Evolutionary conservation across 495 filamentous ascomycete genomes (phyloP).

Genomic region (Tuber borchii): DNA sequence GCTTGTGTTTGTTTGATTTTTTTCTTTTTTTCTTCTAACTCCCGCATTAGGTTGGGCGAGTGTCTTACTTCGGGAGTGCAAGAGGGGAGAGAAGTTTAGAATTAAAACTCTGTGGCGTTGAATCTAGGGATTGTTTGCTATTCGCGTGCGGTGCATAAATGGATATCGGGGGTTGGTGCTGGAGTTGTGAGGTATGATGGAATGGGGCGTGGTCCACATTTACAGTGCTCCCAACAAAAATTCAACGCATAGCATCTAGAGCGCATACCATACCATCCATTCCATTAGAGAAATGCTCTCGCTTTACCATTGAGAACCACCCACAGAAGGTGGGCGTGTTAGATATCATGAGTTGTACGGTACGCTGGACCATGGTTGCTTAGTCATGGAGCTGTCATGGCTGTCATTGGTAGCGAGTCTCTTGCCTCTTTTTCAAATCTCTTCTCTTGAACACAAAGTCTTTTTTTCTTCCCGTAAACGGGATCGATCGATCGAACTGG

Average conservation of each 20-base stretch:
- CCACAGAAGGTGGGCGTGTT: no score
- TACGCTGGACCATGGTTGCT: no score
- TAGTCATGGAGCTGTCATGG: no score
- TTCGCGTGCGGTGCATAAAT: neutral
- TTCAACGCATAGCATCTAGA: neutral
- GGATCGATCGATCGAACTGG: no score
- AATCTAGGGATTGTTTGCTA: neutral
- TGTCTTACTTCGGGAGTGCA: neutral
- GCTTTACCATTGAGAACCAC: neutral
- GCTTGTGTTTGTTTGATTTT: conserved; percentile 17
- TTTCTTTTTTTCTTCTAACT: neutral
- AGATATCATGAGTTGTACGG: no score
- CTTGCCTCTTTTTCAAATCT: no score
- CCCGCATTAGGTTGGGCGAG: neutral
- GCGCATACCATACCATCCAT: neutral
- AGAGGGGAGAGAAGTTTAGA: neutral
- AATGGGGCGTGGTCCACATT: neutral
- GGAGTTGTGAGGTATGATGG: neutral
- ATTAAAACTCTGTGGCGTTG: neutral
- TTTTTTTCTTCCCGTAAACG: no score
- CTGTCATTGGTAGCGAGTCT: no score
- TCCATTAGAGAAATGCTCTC: neutral
- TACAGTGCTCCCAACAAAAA: neutral
- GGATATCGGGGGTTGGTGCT: neutral
- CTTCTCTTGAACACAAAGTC: no score